Evolutionary conservation across 2,329 filamentous ascomycete genomes (phyloP).

Genomic region (Chrysoporthe austroafricana): DNA sequence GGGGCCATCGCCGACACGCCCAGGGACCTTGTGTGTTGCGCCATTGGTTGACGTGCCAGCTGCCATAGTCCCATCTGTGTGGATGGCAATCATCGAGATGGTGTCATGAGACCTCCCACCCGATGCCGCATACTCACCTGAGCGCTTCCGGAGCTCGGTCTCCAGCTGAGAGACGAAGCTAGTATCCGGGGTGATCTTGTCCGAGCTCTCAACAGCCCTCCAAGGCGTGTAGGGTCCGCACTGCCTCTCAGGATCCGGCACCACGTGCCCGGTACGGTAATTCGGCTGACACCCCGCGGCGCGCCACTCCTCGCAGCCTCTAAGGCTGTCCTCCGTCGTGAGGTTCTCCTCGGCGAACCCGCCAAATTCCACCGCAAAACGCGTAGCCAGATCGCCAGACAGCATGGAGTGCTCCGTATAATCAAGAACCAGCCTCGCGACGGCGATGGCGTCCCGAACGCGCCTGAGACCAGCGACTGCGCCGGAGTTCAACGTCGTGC

Average conservation of each 20-base stretch:
- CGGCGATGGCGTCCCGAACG: constrained; percentile 51
- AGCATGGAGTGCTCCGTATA: constrained; percentile 55
- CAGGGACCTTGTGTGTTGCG: constrained; percentile 57
- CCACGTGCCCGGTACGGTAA: constrained; percentile 49
- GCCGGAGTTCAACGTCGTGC: constrained; percentile 55
- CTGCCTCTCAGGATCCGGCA: constrained; percentile 44
- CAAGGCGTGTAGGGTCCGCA: constrained; percentile 54
- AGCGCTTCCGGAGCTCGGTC: constrained; percentile 17
- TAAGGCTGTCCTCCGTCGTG: constrained; percentile 45
- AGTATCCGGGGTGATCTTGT: constrained; percentile 10
- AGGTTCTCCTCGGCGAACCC: constrained; percentile 53
- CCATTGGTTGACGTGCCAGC: constrained; percentile 61
- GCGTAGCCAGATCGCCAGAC: constrained; percentile 56
- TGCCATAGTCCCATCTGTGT: constrained; percentile 50
- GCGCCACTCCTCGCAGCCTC: constrained; percentile 49
- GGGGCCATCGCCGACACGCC: constrained; percentile 59
- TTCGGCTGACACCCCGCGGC: constrained; percentile 51
- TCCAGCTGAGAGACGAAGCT: neutral
- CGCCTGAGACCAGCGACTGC: constrained; percentile 56
- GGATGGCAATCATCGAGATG: constrained; percentile 55
- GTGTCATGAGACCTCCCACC: constrained; percentile 52
- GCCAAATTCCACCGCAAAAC: constrained; percentile 53
- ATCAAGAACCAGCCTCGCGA: constrained; percentile 55
- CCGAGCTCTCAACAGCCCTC: constrained; percentile 27
- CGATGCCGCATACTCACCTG: constrained; percentile 9